Evolutionary conservation across 495 filamentous ascomycete species (phyloP).

Genomic region (Penicillium soppii): DNA sequence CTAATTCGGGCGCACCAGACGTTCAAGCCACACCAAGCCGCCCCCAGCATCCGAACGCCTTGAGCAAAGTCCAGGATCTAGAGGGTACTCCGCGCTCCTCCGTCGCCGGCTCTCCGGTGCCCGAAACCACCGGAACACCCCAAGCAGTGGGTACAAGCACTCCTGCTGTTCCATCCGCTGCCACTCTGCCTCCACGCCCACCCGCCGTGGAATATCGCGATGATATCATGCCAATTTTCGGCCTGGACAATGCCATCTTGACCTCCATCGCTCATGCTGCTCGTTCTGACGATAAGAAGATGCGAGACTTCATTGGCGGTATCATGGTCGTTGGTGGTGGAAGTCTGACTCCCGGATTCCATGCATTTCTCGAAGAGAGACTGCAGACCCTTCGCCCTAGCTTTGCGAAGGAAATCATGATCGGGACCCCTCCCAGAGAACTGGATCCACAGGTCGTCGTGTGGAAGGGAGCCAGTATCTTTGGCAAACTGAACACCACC

Average conservation of each 20-base stretch:
- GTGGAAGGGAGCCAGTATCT: slow-evolving; percentile 97
- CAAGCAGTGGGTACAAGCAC: slow-evolving; percentile 52
- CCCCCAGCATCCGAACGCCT: slow-evolving; percentile 38
- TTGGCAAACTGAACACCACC: slow-evolving; percentile 79
- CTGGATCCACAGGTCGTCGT: slow-evolving; percentile 92
- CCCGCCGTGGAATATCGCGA: slow-evolving; percentile 67
- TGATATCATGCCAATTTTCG: slow-evolving; percentile 72
- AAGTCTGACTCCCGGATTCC: slow-evolving; percentile 73
- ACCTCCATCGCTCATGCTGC: slow-evolving; percentile 84
- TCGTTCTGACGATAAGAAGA: slow-evolving; percentile 85
- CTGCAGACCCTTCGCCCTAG: slow-evolving; percentile 68
- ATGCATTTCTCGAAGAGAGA: slow-evolving; percentile 75
- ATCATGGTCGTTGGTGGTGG: slow-evolving; percentile 97
- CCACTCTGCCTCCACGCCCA: slow-evolving; percentile 31
- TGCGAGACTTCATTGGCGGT: slow-evolving; percentile 84
- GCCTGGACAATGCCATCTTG: slow-evolving; percentile 86
- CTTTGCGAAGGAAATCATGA: slow-evolving; percentile 78
- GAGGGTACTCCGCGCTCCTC: slow-evolving; percentile 80
- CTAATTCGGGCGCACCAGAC: slow-evolving; percentile 23
- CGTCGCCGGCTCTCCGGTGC: slow-evolving; percentile 79
- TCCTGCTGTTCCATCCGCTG: slow-evolving; percentile 24
- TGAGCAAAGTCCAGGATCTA: slow-evolving; percentile 50
- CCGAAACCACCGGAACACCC: slow-evolving; percentile 68
- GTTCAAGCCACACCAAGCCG: slow-evolving; percentile 43
- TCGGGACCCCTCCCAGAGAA: slow-evolving; percentile 83